Conservation (phyloP, 2,329 filamentous ascomycete genomes). For the Chaetomiaceae sp. region DNA sequence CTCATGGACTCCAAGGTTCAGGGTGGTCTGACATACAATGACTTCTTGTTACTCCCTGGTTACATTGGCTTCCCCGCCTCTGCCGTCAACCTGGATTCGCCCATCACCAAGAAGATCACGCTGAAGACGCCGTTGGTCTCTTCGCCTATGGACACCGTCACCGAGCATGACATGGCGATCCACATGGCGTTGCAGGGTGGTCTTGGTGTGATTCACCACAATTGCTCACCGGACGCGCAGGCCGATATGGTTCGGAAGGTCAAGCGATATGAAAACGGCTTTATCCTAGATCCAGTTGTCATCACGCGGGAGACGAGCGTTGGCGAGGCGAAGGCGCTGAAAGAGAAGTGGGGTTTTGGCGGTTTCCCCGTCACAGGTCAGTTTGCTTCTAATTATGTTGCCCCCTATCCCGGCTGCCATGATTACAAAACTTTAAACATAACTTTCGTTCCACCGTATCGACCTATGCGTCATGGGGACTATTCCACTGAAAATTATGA, state of each 20-base stretch:
- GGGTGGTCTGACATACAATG: conserved; percentile 96
- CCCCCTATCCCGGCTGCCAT: conserved; percentile 36
- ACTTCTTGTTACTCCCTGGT: conserved; percentile 93
- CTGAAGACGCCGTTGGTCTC: conserved; percentile 97
- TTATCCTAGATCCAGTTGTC: conserved; percentile 93
- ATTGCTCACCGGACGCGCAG: conserved; percentile 95
- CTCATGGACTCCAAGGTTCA: conserved; percentile 88
- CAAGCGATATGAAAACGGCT: conserved; percentile 98
- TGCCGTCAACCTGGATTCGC: conserved; percentile 81
- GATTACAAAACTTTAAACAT: conserved; percentile 81
- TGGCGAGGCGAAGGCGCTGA: conserved; percentile 83
- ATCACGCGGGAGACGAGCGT: conserved; percentile 84
- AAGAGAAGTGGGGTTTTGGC: conserved; percentile 98
- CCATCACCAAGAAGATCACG: conserved; percentile 89
- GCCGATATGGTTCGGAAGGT: conserved; percentile 99
- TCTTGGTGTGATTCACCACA: conserved; percentile 96
- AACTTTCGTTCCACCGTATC: conserved; percentile 99
- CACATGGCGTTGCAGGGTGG: conserved; percentile 89
- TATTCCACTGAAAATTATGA: conserved; percentile 46
- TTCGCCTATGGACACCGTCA: conserved; percentile 99
- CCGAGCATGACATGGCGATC: conserved; percentile 99
- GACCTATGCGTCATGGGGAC: conserved; percentile 85
- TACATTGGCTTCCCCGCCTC: conserved; percentile 98
- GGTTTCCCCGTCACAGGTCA: conserved; percentile 98
- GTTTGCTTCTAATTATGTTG: conserved; percentile 35